Evolutionary conservation across 768 basidiomycete genomes (phyloP).

Genomic region (Naganishia randhawae): DNA sequence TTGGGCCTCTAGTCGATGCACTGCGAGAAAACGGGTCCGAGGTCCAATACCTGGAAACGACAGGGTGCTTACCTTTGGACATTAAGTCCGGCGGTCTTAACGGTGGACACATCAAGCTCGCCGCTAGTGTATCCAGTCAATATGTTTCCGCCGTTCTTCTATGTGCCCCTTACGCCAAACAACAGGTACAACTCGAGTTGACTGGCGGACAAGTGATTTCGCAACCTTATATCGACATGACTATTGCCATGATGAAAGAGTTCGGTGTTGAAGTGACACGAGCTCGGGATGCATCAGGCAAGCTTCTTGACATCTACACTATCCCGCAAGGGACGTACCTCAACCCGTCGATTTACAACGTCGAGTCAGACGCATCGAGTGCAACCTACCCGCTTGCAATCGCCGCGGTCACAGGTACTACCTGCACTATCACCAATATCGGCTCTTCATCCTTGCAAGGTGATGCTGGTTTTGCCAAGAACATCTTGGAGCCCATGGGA

Average conservation of each 20-base stretch:
- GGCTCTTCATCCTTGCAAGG: slow-evolving; percentile 88
- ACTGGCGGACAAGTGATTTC: slow-evolving; percentile 94
- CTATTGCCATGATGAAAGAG: slow-evolving; percentile 91
- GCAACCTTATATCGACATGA: slow-evolving; percentile 99
- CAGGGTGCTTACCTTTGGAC: slow-evolving; percentile 79
- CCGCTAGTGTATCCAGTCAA: slow-evolving; percentile 93
- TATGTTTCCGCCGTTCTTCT: slow-evolving; percentile 96
- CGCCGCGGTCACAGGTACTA: slow-evolving; percentile 94
- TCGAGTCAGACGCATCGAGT: slow-evolving; percentile 87
- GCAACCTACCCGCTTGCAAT: slow-evolving; percentile 96
- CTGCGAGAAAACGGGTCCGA: slow-evolving; percentile 72
- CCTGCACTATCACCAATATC: slow-evolving; percentile 88
- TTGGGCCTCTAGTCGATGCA: slow-evolving; percentile 89
- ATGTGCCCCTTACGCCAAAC: slow-evolving; percentile 84
- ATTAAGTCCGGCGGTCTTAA: slow-evolving; percentile 66
- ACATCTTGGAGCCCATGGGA: slow-evolving; percentile 91
- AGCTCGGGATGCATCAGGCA: slow-evolving; percentile 62
- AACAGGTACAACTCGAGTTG: slow-evolving; percentile 81
- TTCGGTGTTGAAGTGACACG: slow-evolving; percentile 79
- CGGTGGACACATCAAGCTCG: slow-evolving; percentile 77
- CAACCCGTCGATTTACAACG: slow-evolving; percentile 76
- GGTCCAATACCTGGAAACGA: slow-evolving; percentile 71
- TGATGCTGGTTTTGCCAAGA: slow-evolving; percentile 92
- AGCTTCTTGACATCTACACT: slow-evolving; percentile 71
- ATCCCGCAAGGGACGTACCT: slow-evolving; percentile 73